Conservation (phyloP, 208 protist genomes). For the Leishmania gerbilli region DNA sequence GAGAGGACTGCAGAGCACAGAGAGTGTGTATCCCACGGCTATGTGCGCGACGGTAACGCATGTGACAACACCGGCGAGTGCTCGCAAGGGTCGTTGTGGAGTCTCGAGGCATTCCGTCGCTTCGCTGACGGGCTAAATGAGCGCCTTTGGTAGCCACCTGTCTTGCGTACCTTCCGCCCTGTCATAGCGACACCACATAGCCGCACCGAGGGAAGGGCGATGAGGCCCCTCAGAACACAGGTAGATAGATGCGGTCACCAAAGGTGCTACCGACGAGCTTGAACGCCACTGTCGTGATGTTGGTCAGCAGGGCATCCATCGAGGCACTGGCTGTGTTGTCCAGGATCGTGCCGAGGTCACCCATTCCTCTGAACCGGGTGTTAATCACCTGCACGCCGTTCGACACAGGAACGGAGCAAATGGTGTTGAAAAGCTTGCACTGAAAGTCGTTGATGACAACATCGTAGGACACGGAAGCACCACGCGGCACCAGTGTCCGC, state of each 20-base stretch:
- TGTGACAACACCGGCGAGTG: background rate
- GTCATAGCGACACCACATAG: background rate
- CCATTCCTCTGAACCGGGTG: conserved; percentile 15
- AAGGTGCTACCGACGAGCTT: conserved; percentile 20
- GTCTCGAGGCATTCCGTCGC: background rate
- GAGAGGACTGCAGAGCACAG: background rate
- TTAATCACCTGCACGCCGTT: conserved; percentile 24
- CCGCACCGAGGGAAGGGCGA: background rate
- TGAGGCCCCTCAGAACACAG: conserved; percentile 5
- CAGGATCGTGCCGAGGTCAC: conserved; percentile 15
- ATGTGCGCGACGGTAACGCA: background rate
- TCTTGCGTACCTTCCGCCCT: background rate
- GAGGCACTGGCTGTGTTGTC: conserved; percentile 15
- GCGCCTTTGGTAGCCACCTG: background rate
- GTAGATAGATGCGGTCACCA: conserved; percentile 15
- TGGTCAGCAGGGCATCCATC: conserved; percentile 12
- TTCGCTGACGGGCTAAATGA: background rate
- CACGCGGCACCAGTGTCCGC: conserved; percentile 17
- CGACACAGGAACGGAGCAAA: conserved; percentile 24
- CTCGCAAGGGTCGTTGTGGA: background rate
- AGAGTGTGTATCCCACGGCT: background rate
- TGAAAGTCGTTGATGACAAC: conserved; percentile 23
- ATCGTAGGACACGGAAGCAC: conserved; percentile 14
- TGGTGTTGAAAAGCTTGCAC: conserved; percentile 17
- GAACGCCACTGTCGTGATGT: conserved; percentile 12